Evolutionary conservation across 2,329 filamentous ascomycete species (phyloP).

Genomic region (Cadophora gregata): DNA sequence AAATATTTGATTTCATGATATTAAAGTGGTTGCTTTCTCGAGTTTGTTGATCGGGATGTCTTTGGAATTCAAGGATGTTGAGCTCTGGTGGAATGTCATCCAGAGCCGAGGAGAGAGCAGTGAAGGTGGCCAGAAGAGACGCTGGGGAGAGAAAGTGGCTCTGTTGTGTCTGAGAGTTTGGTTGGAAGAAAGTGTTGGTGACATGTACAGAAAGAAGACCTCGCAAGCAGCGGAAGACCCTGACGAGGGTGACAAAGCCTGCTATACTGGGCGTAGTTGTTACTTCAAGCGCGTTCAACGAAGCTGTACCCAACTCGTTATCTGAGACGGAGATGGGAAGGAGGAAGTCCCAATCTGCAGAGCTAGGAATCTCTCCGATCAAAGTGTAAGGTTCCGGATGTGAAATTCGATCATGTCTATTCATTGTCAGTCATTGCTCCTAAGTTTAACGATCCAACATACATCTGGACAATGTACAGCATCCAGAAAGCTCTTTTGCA

Average conservation of each 20-base stretch:
- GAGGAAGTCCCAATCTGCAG: slow-evolving; percentile 1
- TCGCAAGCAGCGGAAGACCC: not conserved
- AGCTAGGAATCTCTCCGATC: not conserved
- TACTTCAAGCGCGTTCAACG: not conserved
- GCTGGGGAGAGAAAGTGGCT: not conserved
- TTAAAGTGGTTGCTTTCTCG: slow-evolving; percentile 26
- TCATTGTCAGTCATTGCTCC: no score
- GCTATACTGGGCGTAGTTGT: not conserved
- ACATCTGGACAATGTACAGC: slow-evolving; percentile 39
- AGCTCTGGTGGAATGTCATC: slow-evolving; percentile 9
- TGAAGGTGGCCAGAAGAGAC: slow-evolving; percentile 2
- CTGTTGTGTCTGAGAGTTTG: not conserved
- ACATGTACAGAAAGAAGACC: slow-evolving; percentile 2
- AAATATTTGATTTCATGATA: slow-evolving; percentile 39
- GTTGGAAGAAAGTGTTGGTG: not conserved
- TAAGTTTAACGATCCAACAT: slow-evolving; percentile 19
- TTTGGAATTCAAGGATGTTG: not conserved
- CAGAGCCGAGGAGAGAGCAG: not conserved
- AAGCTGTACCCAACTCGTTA: not conserved
- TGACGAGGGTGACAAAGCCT: not conserved
- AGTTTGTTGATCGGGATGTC: not conserved
- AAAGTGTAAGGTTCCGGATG: slow-evolving; percentile 15
- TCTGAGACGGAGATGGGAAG: not conserved
- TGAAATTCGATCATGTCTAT: slow-evolving; percentile 27
- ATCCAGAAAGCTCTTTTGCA: slow-evolving; percentile 40